A percentile compares a stretch with the other conserved stretches of the same genome.
Evolutionary conservation across 441 rosid genomes (phyloP).

Genomic region (Hura crepitans): DNA sequence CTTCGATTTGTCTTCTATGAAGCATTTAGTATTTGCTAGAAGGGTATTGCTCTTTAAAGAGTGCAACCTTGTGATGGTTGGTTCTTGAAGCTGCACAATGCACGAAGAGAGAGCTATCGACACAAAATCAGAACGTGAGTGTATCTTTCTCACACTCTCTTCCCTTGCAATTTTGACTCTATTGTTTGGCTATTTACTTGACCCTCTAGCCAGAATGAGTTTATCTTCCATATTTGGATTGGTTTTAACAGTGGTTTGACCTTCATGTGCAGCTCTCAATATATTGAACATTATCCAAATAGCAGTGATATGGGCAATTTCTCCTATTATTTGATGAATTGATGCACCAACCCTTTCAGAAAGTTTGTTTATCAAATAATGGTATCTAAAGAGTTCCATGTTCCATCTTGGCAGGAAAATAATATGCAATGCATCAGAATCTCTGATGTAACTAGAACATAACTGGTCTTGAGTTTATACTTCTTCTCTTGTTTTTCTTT

Average conservation of each 20-base stretch:
- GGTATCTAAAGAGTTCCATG: constrained; percentile 2
- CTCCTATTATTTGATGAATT: constrained; percentile 18
- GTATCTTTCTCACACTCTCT: background rate
- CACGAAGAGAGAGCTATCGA: constrained; percentile 13
- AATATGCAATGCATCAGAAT: constrained; percentile 15
- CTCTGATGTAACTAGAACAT: constrained; percentile 20
- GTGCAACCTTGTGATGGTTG: constrained; percentile 19
- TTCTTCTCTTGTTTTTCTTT: constrained; percentile 11
- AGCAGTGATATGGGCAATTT: constrained; percentile 18
- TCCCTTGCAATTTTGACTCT: background rate
- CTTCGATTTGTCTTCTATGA: constrained; percentile 18
- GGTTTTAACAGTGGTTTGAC: constrained; percentile 1
- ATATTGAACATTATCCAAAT: constrained; percentile 19
- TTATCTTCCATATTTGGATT: background rate
- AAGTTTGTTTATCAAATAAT: constrained; percentile 21
- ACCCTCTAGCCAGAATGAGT: background rate
- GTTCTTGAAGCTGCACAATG: constrained; percentile 22
- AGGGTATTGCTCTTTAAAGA: constrained; percentile 18
- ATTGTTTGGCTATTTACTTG: background rate
- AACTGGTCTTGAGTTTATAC: constrained; percentile 2
- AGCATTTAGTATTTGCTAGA: constrained; percentile 22
- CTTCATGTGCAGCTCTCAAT: constrained; percentile 25
- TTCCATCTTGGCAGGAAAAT: constrained; percentile 14
- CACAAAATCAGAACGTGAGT: constrained; percentile 33
- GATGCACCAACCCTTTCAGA: constrained; percentile 11